phyloP scores from a whole-genome alignment of 352 stramenopile species.

The Globisporangium carolinianum region DNA sequence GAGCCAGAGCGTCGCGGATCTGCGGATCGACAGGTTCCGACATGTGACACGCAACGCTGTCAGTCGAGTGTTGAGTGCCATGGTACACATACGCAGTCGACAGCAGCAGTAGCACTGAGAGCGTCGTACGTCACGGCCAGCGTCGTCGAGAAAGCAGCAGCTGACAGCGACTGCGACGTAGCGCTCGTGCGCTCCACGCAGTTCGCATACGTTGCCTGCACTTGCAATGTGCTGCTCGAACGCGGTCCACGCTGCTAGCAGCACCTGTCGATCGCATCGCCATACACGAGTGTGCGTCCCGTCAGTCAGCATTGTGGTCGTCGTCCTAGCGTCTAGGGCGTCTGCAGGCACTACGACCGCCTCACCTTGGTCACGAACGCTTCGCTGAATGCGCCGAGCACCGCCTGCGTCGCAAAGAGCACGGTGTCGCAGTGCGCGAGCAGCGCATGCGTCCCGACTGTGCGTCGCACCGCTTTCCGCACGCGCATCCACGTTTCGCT shows the following conservation, averaged over 20 bases:
- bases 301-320: too few species aligned
- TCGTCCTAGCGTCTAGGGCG: too few species aligned
- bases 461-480: slow-evolving; percentile 18
- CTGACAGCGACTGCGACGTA: slow-evolving; percentile 23
- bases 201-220: slow-evolving; percentile 17
- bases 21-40: slow-evolving; percentile 2
- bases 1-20: slow-evolving; percentile 24
- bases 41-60: background rate
- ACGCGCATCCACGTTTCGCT: slow-evolving; percentile 29
- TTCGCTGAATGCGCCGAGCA: slow-evolving; percentile 40
- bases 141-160: slow-evolving; percentile 38
- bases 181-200: slow-evolving; percentile 29
- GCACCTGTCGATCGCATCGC: slow-evolving; percentile 16
- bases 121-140: slow-evolving; percentile 16
- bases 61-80: background rate
- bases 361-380: slow-evolving; percentile 36
- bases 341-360: background rate
- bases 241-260: slow-evolving; percentile 32
- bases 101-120: background rate
- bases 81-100: background rate
- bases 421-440: slow-evolving; percentile 23
- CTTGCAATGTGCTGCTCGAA: slow-evolving; percentile 15
- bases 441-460: slow-evolving; percentile 6
- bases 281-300: too few species aligned
- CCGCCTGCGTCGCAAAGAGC: slow-evolving; percentile 34